phyloP scores from a whole-genome alignment of 306 rosid species.

The Lathyrus oleraceus region DNA sequence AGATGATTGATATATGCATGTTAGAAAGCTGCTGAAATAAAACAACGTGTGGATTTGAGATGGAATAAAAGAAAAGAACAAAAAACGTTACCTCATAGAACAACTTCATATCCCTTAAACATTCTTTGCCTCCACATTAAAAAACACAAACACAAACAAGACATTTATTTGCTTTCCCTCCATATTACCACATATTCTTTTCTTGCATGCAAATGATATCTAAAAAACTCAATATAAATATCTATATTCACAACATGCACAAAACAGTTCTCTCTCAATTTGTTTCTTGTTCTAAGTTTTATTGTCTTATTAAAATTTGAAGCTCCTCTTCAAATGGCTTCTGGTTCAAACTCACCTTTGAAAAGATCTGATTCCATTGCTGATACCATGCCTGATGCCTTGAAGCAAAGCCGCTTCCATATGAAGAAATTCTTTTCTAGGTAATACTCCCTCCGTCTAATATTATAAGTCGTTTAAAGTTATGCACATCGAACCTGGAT shows the following conservation, averaged over 20 bases:
- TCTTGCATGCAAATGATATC: constrained; percentile 48
- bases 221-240: constrained; percentile 43
- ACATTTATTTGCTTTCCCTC: constrained; percentile 33
- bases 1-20: not conserved
- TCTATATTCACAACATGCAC: constrained; percentile 1
- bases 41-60: constrained; percentile 29
- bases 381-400: constrained; percentile 75
- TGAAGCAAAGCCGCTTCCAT: constrained; percentile 64
- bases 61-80: constrained; percentile 66
- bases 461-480: not conserved
- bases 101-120: constrained; percentile 39
- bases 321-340: constrained; percentile 53
- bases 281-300: not conserved
- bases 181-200: constrained; percentile 54
- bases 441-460: constrained; percentile 32
- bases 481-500: no score
- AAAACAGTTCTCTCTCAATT: constrained; percentile 3
- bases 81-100: constrained; percentile 12
- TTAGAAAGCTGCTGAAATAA: not conserved
- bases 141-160: constrained; percentile 1
- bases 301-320: not conserved
- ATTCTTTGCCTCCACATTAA: constrained; percentile 55
- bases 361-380: constrained; percentile 65
- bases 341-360: constrained; percentile 39
- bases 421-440: constrained; percentile 81